Percentiles rank a stretch among this genome's conserved stretches.
phyloP scores from a whole-genome alignment of 805 yeast genomes.

The Saturnispora dispora region DNA sequence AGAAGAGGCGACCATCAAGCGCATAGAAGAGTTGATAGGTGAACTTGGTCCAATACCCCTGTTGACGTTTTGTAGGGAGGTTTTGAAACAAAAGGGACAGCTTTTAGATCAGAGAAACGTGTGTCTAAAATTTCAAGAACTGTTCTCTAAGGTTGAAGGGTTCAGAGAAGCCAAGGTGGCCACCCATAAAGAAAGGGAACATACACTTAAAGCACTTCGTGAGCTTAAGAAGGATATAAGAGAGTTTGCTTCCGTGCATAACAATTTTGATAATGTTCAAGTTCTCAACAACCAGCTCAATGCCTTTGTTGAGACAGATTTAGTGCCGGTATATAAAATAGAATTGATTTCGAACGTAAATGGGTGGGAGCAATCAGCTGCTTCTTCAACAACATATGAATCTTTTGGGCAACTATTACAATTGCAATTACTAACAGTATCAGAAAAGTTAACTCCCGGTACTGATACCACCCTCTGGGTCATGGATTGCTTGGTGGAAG shows the following conservation, averaged over 20 bases:
- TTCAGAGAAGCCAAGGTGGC: slow-evolving; percentile 7
- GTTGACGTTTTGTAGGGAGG: slow-evolving; percentile 9
- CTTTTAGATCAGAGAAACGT: slow-evolving; percentile 3
- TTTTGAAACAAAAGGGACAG: slow-evolving; percentile 7
- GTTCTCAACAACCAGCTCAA: not conserved
- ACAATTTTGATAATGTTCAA: not conserved
- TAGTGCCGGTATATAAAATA: not conserved
- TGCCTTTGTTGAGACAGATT: not conserved
- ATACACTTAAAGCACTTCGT: not conserved
- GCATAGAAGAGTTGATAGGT: slow-evolving; percentile 4
- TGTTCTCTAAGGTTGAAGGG: slow-evolving; percentile 4
- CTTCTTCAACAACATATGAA: not conserved
- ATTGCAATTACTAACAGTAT: slow-evolving; percentile 27
- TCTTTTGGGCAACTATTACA: slow-evolving; percentile 10
- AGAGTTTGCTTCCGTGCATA: not conserved
- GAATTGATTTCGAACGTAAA: not conserved
- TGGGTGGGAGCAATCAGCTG: slow-evolving; percentile 6
- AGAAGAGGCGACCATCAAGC: not conserved
- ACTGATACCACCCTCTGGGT: slow-evolving; percentile 41
- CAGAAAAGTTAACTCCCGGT: slow-evolving; percentile 24
- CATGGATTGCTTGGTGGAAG: slow-evolving; percentile 36
- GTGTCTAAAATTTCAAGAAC: not conserved
- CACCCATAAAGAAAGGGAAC: not conserved
- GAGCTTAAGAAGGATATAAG: not conserved
- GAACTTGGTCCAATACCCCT: slow-evolving; percentile 10